Base-by-base conservation (phyloP, 106 monocot species). In the Dactylorhiza incarnata region DNA sequence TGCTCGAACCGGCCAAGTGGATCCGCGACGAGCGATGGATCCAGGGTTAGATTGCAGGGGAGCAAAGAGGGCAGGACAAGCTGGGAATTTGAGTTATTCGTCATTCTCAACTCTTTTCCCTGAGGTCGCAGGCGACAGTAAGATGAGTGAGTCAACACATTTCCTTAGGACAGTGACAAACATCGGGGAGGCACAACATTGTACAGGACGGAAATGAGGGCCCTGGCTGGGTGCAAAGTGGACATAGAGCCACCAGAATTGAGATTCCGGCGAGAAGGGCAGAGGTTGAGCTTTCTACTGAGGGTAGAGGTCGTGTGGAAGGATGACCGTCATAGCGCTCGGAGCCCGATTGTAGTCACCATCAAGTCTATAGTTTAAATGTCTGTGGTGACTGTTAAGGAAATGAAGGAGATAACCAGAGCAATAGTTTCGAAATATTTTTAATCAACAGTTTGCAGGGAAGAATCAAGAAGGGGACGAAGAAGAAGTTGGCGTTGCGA, bases 121-220 rank as follows among this genome's bases (percentile, higher is more conserved):
- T 16, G 76, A 59, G 8, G 19, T 11, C 15, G 46, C 16, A 5
- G 84, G 77, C 3, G 81, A 72, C 0, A 49, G 67, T 23, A 77
- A 49, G 68, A n/a, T 11, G 62, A 79, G 50, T 47, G 82, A 76
- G 75, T 83, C 79, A 53, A 84, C 85, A 0, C 95, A 95, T 61
- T 95, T 92, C 48, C 84, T 89, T 1, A 66, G 91, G 79, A 92
- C 89, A 8, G 92, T 86, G 78, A 95, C 92, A 12, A 92, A 89
- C 58, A 86, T 88, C 0, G 90, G 16, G 46, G 22, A 6, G 80
- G 77, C 15, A 51, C 25, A 6, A 81, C 84, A 0, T 81, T 85
- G 44, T 95, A 95, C 74, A 66, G 67, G 45, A 78, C 86, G 9
- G 48, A 54, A 19, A 81, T 95, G 48, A 43, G 13, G 51, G 71